Base-by-base conservation (phyloP, 2,329 filamentous ascomycete genomes). In the Fusarium cicatricum region DNA sequence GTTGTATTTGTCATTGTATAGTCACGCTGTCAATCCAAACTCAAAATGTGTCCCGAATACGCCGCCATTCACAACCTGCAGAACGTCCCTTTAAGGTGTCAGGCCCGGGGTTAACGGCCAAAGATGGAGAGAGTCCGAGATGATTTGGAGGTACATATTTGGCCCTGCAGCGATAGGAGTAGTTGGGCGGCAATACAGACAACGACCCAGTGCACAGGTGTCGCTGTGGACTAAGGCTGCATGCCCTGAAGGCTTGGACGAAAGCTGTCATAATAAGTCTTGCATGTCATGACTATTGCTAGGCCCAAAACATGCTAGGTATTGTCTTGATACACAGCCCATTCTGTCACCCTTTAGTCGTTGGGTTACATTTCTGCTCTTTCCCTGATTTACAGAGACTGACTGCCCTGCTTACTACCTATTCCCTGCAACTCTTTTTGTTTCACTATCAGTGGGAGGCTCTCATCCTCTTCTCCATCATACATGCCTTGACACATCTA, bases 301-400 rank as follows among this genome's bases (percentile, higher is more conserved):
- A 26, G 23, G 23, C 23, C 9, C 5, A 8, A 10, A 26, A 10
- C 9, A 8, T 10, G 9, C 23, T 10, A 26, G 9, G 5, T 3
- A 26, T 10, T 10, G 23, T 26, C 3, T 26, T 26, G 5, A 26
- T 26, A 26, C 23, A 26, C 23, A 26, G 9, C 9, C 23, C 9
- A 6, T 26, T 26, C 9, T 10, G 23, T 26, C 23, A 26, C 23
- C 23, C 23, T n/a, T 32, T 11, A n/a, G 29, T 4, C 5, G 29
- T n/a, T 12, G 12, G 11, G 29, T n/a, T 14, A 10, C 43, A 19
- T 38, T n/a, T 39, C 19, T 34, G 21, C 11, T 41, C 59, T 55
- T 56, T 62, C 19, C 59, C 50, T 58, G 55, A 63, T 62, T 62
- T 29, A 59, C 60, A n/a, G 50, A 55, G 33, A 47, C 55, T 34